A percentile compares a stretch with the other conserved stretches of the same genome.
phyloP scores from a whole-genome alignment of 768 basidiomycete species.

The Tulasnella sp. region DNA sequence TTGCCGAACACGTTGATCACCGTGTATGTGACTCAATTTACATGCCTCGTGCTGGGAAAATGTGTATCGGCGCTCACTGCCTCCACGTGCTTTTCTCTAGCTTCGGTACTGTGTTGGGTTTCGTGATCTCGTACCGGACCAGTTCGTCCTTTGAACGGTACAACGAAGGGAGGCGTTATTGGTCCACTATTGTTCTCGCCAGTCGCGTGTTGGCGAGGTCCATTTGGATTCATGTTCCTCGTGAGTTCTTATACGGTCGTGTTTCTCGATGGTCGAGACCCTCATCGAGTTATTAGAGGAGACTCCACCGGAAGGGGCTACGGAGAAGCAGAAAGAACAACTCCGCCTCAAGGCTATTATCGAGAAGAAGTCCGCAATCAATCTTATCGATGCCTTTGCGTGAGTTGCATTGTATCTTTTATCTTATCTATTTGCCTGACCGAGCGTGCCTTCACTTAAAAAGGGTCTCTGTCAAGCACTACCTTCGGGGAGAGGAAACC shows the following conservation, averaged over 20 bases:
- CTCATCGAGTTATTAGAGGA: not conserved
- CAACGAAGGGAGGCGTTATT: conserved; percentile 64
- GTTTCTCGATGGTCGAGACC: too few relatives aligned
- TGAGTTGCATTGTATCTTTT: conserved; percentile 8
- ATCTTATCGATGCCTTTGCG: conserved; percentile 63
- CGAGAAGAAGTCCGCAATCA: conserved; percentile 66
- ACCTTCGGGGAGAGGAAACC: conserved; percentile 54
- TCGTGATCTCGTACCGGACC: conserved; percentile 51
- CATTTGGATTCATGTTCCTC: conserved; percentile 65
- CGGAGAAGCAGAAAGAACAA: conserved; percentile 1
- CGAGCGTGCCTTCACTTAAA: not conserved
- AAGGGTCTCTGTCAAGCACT: conserved; percentile 62
- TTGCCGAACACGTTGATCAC: conserved; percentile 59
- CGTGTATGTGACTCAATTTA: conserved; percentile 46
- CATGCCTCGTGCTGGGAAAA: not conserved
- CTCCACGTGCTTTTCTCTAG: conserved; percentile 32
- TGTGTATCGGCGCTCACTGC: not conserved
- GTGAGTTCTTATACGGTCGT: conserved; percentile 36
- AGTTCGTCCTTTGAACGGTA: conserved; percentile 39
- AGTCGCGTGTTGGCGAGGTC: conserved; percentile 36
- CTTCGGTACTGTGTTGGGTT: conserved; percentile 65
- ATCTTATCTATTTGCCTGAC: not conserved
- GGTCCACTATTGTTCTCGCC: conserved; percentile 57
- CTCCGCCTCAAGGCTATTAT: conserved; percentile 42
- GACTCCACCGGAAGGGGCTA: not conserved